These are phyloP conservation scores for Pseudogymnoascus sp. DNA, from an alignment of 2,329 filamentous ascomycete species.

Conservation along the genomic window DNA sequence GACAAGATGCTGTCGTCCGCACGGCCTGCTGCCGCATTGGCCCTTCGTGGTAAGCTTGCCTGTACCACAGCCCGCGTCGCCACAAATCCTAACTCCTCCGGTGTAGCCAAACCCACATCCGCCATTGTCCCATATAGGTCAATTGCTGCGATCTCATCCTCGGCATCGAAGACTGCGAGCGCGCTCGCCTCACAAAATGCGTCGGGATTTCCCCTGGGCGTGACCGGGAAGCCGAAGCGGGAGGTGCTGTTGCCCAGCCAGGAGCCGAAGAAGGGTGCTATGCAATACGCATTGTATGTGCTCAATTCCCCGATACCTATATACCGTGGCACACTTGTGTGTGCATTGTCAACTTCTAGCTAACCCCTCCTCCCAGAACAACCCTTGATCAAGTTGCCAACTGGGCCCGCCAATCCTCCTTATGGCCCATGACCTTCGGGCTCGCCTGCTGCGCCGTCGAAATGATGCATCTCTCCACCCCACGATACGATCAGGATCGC, in stretches of 20 bases:
- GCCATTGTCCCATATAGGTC: slow-evolving; percentile 57
- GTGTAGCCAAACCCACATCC: slow-evolving; percentile 55
- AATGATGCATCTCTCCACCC: slow-evolving; percentile 88
- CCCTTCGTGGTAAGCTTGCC: slow-evolving; percentile 33
- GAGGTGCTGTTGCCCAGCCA: slow-evolving; percentile 74
- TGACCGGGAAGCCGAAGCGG: slow-evolving; percentile 43
- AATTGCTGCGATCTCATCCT: slow-evolving; percentile 57
- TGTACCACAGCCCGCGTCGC: slow-evolving; percentile 9
- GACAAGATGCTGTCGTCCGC: slow-evolving; percentile 35
- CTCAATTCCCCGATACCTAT: neutral
- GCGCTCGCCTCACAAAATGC: slow-evolving; percentile 46
- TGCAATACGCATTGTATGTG: slow-evolving; percentile 81
- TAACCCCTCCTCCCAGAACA: slow-evolving; percentile 42
- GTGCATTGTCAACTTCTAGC: neutral
- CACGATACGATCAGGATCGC: slow-evolving; percentile 82
- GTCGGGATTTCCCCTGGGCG: slow-evolving; percentile 42
- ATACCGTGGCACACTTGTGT: neutral
- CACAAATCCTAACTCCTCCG: slow-evolving; percentile 23
- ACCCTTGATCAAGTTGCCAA: slow-evolving; percentile 72
- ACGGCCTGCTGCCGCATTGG: slow-evolving; percentile 35
- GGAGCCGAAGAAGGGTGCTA: slow-evolving; percentile 67
- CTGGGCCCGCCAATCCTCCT: slow-evolving; percentile 75
- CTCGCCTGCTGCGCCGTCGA: slow-evolving; percentile 84
- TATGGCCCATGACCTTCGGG: slow-evolving; percentile 85
- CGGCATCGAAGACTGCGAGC: slow-evolving; percentile 55